Evolutionary conservation across 352 stramenopile species (phyloP), one percentile per base, ranked within the genome.

Genomic region (Phytophthora sansomeana): DNA sequence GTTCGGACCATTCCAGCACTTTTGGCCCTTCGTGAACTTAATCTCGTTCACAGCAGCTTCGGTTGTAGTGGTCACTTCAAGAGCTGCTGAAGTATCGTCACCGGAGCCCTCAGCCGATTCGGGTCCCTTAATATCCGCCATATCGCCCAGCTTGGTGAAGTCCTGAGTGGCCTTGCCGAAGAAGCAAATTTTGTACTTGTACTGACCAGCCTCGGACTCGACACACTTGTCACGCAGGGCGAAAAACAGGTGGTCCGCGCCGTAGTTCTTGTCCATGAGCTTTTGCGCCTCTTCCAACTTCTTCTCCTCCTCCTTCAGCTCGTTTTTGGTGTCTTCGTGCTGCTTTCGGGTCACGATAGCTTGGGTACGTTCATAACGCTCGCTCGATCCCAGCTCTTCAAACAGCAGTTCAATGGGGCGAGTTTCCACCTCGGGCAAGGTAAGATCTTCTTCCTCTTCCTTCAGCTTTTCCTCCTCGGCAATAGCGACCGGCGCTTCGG

Each of bases 1-100:
- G 10, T 87, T 67, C 14, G 89, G 90, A 4, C 90, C 90, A 53
- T 97, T 97, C 90, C 90, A 97, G 74, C 91, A 97, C 54, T 84
- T 91, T 36, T 78, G 60, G 21, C 91, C 91, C 14, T 78, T 73
- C 11, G 74, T 81, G 62, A 93, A 97, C 63, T 69, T 82, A 6
- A 91, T 33, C 28, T 78, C 70, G 30, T 61, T 35, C 14, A 75
- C 42, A 54, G 26, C 41, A 3, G 49, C 51, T 11, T 72, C 58
- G 11, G n/a, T 28, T 38, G 58, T 46, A 1, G 36, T 6, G 14
- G 13, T 56, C 24, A 63, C 63, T 47, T 44, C 46, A 33, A 39
- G 13, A 16, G 11, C 3, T n/a, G 29, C 16, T 8, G 57, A 19
- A 11, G 51, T 16, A 33, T 42, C 35, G 1, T 57, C 53, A n/a